Percentiles rank a stretch among this genome's conserved stretches.
phyloP scores from a whole-genome alignment of 2,329 filamentous ascomycete genomes.

The Pseudogymnoascus destructans region DNA sequence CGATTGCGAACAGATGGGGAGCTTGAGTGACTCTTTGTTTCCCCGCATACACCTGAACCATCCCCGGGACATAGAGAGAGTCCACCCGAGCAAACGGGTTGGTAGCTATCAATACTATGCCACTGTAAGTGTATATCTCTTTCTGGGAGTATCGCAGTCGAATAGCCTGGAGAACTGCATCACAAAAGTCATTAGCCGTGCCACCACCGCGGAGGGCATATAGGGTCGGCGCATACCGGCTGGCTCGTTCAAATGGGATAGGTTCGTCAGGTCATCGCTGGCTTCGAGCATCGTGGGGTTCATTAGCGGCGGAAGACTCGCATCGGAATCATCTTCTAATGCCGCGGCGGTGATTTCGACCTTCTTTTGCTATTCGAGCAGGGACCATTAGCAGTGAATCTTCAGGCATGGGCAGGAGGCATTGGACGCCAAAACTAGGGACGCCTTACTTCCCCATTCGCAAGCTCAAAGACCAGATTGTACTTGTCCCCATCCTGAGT shows the following conservation, averaged over 20 bases:
- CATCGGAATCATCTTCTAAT: slow-evolving; percentile 63
- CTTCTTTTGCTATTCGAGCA: slow-evolving; percentile 52
- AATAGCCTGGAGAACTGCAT: slow-evolving; percentile 84
- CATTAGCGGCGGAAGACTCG: slow-evolving; percentile 82
- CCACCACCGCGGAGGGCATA: background rate
- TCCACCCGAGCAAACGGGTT: slow-evolving; percentile 97
- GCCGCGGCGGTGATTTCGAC: slow-evolving; percentile 66
- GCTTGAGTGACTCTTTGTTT: slow-evolving; percentile 94
- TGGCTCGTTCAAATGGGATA: slow-evolving; percentile 96
- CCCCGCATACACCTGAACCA: slow-evolving; percentile 99
- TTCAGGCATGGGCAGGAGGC: slow-evolving; percentile 17
- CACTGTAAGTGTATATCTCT: slow-evolving; percentile 99
- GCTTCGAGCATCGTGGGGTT: slow-evolving; percentile 97
- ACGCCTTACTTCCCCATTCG: slow-evolving; percentile 72
- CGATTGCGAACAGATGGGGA: slow-evolving; percentile 95
- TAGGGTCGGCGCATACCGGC: slow-evolving; percentile 52
- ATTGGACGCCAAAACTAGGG: background rate
- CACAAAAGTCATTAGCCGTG: slow-evolving; percentile 14
- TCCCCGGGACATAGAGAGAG: slow-evolving; percentile 94
- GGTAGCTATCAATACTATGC: slow-evolving; percentile 94
- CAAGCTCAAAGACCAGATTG: slow-evolving; percentile 73
- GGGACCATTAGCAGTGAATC: slow-evolving; percentile 17
- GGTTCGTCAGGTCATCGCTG: slow-evolving; percentile 91
- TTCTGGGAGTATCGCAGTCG: slow-evolving; percentile 94
- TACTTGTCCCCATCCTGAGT: slow-evolving; percentile 73